Percentiles rank a stretch among this genome's conserved stretches.
These are phyloP conservation scores for Barnettozyma siamensis DNA, from an alignment of 805 yeast genomes.

Conservation along the genomic window DNA sequence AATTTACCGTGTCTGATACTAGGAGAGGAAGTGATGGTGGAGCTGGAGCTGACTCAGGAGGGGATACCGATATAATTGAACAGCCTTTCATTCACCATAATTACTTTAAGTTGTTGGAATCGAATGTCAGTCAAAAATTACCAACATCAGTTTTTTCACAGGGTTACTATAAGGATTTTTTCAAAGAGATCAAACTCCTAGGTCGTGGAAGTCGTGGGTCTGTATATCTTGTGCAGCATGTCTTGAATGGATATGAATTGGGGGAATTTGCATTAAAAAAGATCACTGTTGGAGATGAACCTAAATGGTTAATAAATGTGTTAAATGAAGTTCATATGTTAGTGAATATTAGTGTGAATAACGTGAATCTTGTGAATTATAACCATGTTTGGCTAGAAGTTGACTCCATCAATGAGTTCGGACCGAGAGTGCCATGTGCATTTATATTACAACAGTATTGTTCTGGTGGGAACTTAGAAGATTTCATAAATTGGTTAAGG, in stretches of 20 bases:
- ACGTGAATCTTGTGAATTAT: constrained; percentile 67
- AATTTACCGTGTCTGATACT: not conserved
- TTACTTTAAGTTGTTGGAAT: constrained; percentile 20
- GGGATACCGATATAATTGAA: not conserved
- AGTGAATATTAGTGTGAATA: constrained; percentile 40
- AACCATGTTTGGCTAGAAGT: constrained; percentile 91
- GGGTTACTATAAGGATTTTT: constrained; percentile 75
- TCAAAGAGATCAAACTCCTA: constrained; percentile 49
- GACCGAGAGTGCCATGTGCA: constrained; percentile 61
- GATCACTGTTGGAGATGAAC: constrained; percentile 76
- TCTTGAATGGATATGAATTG: constrained; percentile 60
- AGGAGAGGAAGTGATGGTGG: not conserved
- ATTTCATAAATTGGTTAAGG: constrained; percentile 38
- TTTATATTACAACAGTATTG: constrained; percentile 84
- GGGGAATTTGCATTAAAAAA: constrained; percentile 84
- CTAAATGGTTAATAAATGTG: constrained; percentile 61
- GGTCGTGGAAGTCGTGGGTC: constrained; percentile 86
- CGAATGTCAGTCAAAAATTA: constrained; percentile 23
- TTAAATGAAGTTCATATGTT: constrained; percentile 74
- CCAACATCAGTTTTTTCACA: constrained; percentile 65
- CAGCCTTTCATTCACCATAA: constrained; percentile 9
- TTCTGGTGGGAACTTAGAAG: constrained; percentile 82
- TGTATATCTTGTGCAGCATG: constrained; percentile 79
- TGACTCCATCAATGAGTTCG: constrained; percentile 45
- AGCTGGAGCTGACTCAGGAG: not conserved